Evolutionary conservation across 495 filamentous ascomycete species (phyloP).

Genomic region (Hypoxylon fragiforme): DNA sequence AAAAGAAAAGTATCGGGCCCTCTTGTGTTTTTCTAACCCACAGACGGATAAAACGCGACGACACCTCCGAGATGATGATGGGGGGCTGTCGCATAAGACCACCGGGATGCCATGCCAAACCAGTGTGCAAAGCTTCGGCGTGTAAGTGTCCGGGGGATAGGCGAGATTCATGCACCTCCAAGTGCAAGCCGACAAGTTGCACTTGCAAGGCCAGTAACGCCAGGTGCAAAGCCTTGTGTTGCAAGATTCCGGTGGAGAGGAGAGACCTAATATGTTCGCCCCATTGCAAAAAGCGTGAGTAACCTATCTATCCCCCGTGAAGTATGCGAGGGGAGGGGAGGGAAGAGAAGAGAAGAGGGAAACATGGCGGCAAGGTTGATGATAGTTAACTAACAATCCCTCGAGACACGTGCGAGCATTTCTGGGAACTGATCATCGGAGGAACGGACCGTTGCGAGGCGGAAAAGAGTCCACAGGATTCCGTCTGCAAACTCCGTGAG

Average conservation of each 20-base stretch:
- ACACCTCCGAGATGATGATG: background rate
- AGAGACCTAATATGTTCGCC: background rate
- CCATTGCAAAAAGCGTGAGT: conserved; percentile 25
- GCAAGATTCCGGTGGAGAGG: background rate
- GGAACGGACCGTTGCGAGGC: conserved; percentile 3
- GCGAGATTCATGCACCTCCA: background rate
- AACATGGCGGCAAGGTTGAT: too few species aligned
- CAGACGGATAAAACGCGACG: background rate
- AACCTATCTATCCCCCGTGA: too few species aligned
- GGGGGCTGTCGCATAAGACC: background rate
- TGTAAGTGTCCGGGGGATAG: background rate
- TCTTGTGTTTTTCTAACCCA: too few species aligned
- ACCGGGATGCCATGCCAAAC: background rate
- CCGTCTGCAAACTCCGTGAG: conserved; percentile 21
- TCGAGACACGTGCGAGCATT: conserved; percentile 22
- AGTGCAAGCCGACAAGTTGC: background rate
- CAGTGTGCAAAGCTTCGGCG: background rate
- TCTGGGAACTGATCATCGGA: background rate
- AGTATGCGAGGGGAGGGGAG: too few species aligned
- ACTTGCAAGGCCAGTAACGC: background rate
- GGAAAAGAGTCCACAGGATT: conserved; percentile 5
- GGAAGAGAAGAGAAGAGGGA: too few species aligned
- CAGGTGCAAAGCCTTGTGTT: background rate
- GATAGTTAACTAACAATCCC: background rate
- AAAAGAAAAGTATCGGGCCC: too few species aligned